Base-by-base conservation (phyloP, 179 eudicot species). In the Nepenthes alata region DNA sequence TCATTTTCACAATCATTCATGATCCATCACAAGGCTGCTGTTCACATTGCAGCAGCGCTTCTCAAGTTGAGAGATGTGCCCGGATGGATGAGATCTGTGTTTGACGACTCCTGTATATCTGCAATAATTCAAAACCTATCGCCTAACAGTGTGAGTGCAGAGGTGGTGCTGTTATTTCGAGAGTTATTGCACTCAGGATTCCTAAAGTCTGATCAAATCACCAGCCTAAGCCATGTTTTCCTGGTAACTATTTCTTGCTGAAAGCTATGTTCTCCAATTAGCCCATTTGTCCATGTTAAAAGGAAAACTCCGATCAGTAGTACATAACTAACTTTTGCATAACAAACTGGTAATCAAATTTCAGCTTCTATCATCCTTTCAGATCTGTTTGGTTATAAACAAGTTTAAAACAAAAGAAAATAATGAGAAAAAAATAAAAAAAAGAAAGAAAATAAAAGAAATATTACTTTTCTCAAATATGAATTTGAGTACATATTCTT, bases 71-170 rank as follows among this genome's bases (percentile, higher is more conserved):
- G 70, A 14, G 63, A 66, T 35, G 65, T 66, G 63, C 89, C 95
- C 63, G 58, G 62, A 37, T 94, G 97, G 99, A 80, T 90, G 82
- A 75, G 65, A 70, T 67, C 79, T 1, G 82, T 89, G 70, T 83
- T 94, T 54, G 78, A 94, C 47, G 81, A 84, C 72, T 75, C 80
- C 57, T 78, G 91, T 65, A 56, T 94, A 49, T 59, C 67, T 35
- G 70, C 82, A 68, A 83, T 94, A 25, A 74, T 94, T 38, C 67
- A 76, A 45, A 89, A 87, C 64, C 65, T 90, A 37, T 77, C 88
- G 54, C 75, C 85, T 53, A 72, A 71, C 71, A 82, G 77, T 54
- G 11, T 78, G 47, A 85, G 65, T 66, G 53, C 69, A 61, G 95
- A 94, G 68, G 56, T 87, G 59, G 94, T 87, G 70, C 62, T 73